Percentiles rank a stretch among this genome's conserved stretches.
phyloP scores from a whole-genome alignment of 805 yeast species.

The Phaffomyces antillensis region DNA sequence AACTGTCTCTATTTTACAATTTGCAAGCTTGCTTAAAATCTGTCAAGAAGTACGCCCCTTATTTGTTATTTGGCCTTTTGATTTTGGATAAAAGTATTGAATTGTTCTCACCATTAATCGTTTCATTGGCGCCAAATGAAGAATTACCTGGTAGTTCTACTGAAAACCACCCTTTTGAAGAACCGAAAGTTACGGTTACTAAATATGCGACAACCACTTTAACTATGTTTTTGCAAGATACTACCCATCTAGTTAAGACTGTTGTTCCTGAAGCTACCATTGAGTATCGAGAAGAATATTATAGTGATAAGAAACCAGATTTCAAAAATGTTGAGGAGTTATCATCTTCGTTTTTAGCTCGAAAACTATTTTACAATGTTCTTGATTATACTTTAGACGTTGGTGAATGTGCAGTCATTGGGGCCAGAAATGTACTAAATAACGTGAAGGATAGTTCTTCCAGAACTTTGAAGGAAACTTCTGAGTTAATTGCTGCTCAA shows the following conservation, averaged over 20 bases:
- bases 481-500: background rate
- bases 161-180: too few species aligned
- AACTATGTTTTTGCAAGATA: slow-evolving; percentile 9
- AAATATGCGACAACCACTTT: slow-evolving; percentile 13
- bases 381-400: slow-evolving; percentile 3
- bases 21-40: background rate
- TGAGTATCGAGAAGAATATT: background rate
- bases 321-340: background rate
- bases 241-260: slow-evolving; percentile 10
- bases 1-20: background rate
- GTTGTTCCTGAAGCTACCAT: slow-evolving; percentile 3
- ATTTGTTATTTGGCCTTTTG: slow-evolving; percentile 12
- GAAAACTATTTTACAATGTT: slow-evolving; percentile 6
- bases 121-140: too few species aligned
- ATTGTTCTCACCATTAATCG: slow-evolving; percentile 6
- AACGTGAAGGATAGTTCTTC: background rate
- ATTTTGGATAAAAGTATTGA: slow-evolving; percentile 16
- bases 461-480: background rate
- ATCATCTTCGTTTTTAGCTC: slow-evolving; percentile 11
- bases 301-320: background rate
- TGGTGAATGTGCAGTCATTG: background rate
- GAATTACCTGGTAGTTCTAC: too few species aligned
- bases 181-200: slow-evolving; percentile 5
- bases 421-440: background rate
- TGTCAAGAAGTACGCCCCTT: slow-evolving; percentile 8